Evolutionary conservation across 108 stramenopile genomes (phyloP), one percentile per base, ranked within the genome.

Genomic region (Pseudonitzschia delicatissima): DNA sequence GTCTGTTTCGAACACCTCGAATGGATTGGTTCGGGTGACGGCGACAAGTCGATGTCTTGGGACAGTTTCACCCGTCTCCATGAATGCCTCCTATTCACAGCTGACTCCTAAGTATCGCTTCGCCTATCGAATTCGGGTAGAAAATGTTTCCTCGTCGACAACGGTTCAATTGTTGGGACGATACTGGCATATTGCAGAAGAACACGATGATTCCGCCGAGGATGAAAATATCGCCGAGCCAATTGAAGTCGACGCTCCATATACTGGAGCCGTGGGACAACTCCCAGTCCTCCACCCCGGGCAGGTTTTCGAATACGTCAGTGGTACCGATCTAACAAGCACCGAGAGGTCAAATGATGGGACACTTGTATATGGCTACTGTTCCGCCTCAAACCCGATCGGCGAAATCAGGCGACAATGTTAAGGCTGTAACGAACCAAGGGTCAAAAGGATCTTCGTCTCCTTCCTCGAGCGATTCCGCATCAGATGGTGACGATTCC

Each of bases 221-320:
- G 34, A 53, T 53, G 40, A 21, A n/a, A 57, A 50, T 13, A 4
- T 18, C 18, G 18, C 18, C 17, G 61, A 62, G 7, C 60, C 67
- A 27, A 69, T 82, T 26, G 42, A 45, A 20, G 78, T 84, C 21
- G 66, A 79, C 34, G 68, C 76, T 50, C 84, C 84, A 17, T 65
- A 51, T 15, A 81, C 84, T 12, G 84, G 84, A 2, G 84, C 77
- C 9, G 84, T 85, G 17, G 84, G 84, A 36, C 71, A 81, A 37
- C 62, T 81, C 26, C 84, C 84, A n/a, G 84, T 85, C n/a, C 51
- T 85, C 23, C 62, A 57, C 4, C 84, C 84, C 7, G 73, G 78
- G 12, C 59, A 77, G 35, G 62, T 34, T 17, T 85, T 85, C 77
- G 77, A 81, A 66, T 85, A 85, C 66, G 78, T 76, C 61, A 79